A percentile compares a stretch with the other conserved stretches of the same genome.
phyloP scores from a whole-genome alignment of 768 basidiomycete species.

The Amanita brunnescens region DNA sequence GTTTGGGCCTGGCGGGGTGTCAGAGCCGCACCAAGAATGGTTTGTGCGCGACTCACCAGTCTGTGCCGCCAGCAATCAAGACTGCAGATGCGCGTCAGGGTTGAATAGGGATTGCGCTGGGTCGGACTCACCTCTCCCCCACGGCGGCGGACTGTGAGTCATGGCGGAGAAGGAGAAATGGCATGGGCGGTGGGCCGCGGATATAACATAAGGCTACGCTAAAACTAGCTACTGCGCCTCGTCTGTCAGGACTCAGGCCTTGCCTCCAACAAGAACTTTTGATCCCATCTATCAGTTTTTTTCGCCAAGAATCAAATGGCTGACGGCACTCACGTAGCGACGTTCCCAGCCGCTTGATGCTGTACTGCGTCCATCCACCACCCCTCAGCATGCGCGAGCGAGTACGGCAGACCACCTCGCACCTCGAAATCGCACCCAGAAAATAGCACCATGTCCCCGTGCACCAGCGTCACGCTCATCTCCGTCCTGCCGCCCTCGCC shows the following conservation, averaged over 20 bases:
- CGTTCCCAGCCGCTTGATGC: conserved; percentile 34
- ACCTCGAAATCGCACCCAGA: conserved; percentile 35
- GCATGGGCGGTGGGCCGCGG: not conserved
- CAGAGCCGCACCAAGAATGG: conserved; percentile 18
- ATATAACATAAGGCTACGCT: not conserved
- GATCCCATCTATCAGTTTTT: not conserved
- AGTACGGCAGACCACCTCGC: conserved; percentile 9
- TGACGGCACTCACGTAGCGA: conserved; percentile 28
- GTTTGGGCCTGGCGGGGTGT: conserved; percentile 43
- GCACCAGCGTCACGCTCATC: conserved; percentile 24
- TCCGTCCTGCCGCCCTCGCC: not conserved
- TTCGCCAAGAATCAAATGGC: not conserved
- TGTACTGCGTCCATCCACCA: conserved; percentile 31
- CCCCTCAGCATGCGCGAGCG: not conserved
- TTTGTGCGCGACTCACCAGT: conserved; percentile 64
- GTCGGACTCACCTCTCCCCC: not conserved
- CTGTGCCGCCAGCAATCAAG: conserved; percentile 78
- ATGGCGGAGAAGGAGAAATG: too few species aligned
- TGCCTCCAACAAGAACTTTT: conserved; percentile 2
- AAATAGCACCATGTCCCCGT: conserved; percentile 34
- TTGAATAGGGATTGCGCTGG: not conserved
- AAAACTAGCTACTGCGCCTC: not conserved
- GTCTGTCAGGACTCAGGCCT: not conserved
- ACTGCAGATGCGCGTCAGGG: conserved; percentile 32
- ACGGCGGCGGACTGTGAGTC: too few species aligned